These are phyloP conservation scores for Phyllostachys edulis DNA, from an alignment of 176 grass and related monocot species.

Conservation along the genomic window DNA sequence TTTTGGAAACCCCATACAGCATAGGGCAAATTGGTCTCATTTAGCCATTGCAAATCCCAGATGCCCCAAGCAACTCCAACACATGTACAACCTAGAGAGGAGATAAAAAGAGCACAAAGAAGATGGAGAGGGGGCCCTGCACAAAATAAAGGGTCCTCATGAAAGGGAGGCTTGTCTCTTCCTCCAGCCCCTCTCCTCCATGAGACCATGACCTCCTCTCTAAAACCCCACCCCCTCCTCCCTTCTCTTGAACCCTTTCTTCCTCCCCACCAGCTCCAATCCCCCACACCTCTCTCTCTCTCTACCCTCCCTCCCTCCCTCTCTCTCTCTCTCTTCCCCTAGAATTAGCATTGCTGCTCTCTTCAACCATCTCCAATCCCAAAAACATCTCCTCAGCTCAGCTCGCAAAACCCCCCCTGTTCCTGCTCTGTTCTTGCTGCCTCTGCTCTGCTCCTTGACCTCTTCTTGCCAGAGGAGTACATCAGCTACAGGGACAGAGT, in stretches of 20 bases:
- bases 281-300: neutral
- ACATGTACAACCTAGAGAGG: constrained; percentile 44
- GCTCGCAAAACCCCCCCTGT: constrained; percentile 16
- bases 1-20: neutral
- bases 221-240: constrained; percentile 56
- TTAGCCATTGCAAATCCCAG: constrained; percentile 27
- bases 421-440: constrained; percentile 29
- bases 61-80: constrained; percentile 27
- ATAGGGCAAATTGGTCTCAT: constrained; percentile 38
- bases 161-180: constrained; percentile 60
- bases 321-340: neutral
- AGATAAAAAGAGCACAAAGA: neutral
- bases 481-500: neutral
- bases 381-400: constrained; percentile 4
- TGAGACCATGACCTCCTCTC: constrained; percentile 6
- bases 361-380: constrained; percentile 23
- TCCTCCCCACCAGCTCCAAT: constrained; percentile 14
- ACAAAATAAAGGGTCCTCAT: constrained; percentile 27
- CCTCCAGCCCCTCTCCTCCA: constrained; percentile 2
- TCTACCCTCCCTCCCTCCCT: neutral
- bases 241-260: constrained; percentile 53
- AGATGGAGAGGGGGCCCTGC: neutral
- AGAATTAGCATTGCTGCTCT: constrained; percentile 27
- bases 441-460: constrained; percentile 27
- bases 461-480: constrained; percentile 37